Conservation (phyloP, 2,329 filamentous ascomycete genomes). For the Polychaeton citri region DNA sequence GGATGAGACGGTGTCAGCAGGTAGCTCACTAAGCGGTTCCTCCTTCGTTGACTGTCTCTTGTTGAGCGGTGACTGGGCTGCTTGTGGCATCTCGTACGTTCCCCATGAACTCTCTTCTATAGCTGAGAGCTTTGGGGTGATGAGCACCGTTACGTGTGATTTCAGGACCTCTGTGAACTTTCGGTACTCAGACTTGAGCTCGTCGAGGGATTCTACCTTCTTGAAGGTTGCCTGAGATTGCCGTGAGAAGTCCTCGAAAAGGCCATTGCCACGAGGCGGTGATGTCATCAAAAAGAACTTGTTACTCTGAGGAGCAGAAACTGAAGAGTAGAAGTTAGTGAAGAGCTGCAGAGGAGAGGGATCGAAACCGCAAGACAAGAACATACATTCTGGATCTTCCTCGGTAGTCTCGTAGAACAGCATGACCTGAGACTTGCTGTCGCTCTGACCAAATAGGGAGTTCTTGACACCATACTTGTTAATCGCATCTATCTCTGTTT, state of each 20-base stretch:
- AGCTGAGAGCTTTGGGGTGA: conserved; percentile 7
- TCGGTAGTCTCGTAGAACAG: conserved; percentile 14
- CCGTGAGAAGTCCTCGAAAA: not conserved
- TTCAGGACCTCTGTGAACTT: conserved; percentile 4
- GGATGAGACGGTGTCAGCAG: conserved; percentile 5
- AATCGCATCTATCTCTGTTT: conserved; percentile 31
- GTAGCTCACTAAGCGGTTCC: conserved; percentile 6
- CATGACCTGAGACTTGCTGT: conserved; percentile 7
- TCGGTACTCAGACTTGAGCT: not conserved
- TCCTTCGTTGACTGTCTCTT: conserved; percentile 14
- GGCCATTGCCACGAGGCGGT: conserved; percentile 1
- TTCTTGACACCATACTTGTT: conserved; percentile 32
- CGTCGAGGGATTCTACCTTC: conserved; percentile 2
- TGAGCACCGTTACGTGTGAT: conserved; percentile 12
- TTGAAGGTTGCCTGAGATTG: conserved; percentile 1
- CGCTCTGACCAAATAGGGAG: conserved; percentile 25
- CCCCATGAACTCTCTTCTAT: conserved; percentile 13
- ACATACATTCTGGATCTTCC: conserved; percentile 9
- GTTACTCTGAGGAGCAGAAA: no score
- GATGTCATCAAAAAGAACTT: not conserved
- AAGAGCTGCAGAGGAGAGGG: no score
- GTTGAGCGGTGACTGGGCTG: conserved; percentile 9
- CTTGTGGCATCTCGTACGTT: conserved; percentile 18
- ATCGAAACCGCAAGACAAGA: no score
- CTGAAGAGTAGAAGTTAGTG: no score